Percentiles rank a stretch among this genome's conserved stretches.
Evolutionary conservation across 768 basidiomycete species (phyloP).

Genomic region (Mycena capillaripes): DNA sequence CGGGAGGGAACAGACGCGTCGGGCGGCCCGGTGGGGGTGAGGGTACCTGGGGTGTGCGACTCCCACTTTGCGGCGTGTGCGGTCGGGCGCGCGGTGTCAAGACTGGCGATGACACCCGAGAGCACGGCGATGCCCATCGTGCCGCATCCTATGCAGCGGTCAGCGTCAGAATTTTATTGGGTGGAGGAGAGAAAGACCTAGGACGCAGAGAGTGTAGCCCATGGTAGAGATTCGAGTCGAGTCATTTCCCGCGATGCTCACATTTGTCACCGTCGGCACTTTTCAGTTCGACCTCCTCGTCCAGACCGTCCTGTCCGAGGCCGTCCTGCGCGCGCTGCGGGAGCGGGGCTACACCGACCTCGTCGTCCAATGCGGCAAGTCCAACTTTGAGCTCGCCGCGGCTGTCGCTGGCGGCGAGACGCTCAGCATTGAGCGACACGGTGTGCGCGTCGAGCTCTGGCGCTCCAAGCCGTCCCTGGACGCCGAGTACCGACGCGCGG

Average conservation of each 20-base stretch:
- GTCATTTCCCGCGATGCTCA: constrained; percentile 51
- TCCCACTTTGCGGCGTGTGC: constrained; percentile 53
- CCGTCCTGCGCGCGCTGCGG: constrained; percentile 69
- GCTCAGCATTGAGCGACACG: constrained; percentile 48
- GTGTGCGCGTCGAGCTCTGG: constrained; percentile 74
- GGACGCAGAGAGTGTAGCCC: constrained; percentile 94
- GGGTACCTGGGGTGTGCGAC: constrained; percentile 76
- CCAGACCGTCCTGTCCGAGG: constrained; percentile 65
- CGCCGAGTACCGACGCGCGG: constrained; percentile 72
- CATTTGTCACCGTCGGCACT: constrained; percentile 91
- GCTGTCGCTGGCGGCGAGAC: constrained; percentile 47
- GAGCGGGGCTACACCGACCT: constrained; percentile 70
- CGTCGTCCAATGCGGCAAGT: constrained; percentile 86
- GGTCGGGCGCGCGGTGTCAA: constrained; percentile 61
- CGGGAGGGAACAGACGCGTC: constrained; percentile 83
- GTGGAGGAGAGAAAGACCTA: constrained; percentile 64
- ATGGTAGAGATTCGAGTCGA: constrained; percentile 54
- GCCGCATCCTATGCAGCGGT: constrained; percentile 82
- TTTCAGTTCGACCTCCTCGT: constrained; percentile 88
- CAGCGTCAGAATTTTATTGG: constrained; percentile 1
- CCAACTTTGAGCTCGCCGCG: constrained; percentile 56
- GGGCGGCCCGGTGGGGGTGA: constrained; percentile 71
- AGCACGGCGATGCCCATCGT: constrained; percentile 98
- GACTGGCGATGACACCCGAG: constrained; percentile 90
- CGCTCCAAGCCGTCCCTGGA: constrained; percentile 82